Conservation (phyloP, 179 eudicot genomes). For the Actinidia polygama region DNA sequence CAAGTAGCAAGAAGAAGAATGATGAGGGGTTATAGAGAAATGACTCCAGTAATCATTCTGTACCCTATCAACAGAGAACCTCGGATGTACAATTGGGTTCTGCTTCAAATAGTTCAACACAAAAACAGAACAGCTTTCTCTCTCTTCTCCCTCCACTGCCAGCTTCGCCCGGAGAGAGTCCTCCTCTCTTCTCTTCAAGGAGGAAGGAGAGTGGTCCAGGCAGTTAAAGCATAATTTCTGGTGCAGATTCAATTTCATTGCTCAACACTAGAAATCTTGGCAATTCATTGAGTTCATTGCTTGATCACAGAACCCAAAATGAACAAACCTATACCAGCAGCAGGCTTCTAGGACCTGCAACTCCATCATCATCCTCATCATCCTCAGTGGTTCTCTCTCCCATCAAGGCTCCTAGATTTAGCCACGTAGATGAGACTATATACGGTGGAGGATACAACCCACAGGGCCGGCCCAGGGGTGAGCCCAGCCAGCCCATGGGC, state of each 20-base stretch:
- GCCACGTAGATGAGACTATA: no score
- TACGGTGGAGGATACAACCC: no score
- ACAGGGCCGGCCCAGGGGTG: no score
- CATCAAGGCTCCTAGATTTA: no score
- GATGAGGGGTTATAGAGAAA: slow-evolving; percentile 8
- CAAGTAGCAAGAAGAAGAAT: slow-evolving; percentile 32
- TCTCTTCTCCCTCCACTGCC: slow-evolving; percentile 49
- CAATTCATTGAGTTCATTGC: not conserved
- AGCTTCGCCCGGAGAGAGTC: slow-evolving; percentile 12
- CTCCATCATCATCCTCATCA: no score
- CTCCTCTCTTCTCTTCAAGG: not conserved
- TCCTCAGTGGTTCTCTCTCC: no score
- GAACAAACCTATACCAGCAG: slow-evolving; percentile 25
- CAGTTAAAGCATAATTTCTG: not conserved
- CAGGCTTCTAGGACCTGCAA: slow-evolving; percentile 28
- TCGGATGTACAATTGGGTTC: slow-evolving; percentile 14
- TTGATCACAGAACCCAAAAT: slow-evolving; percentile 10
- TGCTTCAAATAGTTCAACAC: not conserved
- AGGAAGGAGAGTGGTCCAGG: not conserved
- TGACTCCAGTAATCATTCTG: not conserved
- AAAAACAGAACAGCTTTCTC: slow-evolving; percentile 32
- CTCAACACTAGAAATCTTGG: not conserved
- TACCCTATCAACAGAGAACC: not conserved
- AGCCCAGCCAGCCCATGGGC: no score
- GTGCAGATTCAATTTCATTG: not conserved